Base-by-base conservation (phyloP, 352 stramenopile genomes). In the Pythium aristosporum region DNA sequence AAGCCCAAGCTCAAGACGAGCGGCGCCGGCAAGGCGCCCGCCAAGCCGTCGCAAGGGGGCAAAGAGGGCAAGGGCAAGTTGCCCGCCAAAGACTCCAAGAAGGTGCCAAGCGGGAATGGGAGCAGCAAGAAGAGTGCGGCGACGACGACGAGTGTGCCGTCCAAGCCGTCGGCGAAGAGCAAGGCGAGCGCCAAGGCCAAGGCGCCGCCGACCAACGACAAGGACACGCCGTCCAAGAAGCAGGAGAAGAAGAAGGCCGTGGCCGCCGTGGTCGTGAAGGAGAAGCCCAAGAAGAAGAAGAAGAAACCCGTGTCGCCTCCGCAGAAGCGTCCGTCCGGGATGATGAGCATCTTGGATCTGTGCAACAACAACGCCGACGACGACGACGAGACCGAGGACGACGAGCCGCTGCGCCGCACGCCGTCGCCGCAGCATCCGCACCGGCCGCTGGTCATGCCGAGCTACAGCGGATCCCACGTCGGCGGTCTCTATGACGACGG, bases 311-410 rank as follows among this genome's bases (percentile, higher is more conserved):
- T 61, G 39, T 20, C 39, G 18, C 20, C 39, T 21, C 43, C 64
- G 7, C 63, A 46, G 16, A 46, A 63, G 36, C 68, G 54, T 39
- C 56, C 52, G 0, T 60, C 73, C 9, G 80, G 87, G 37, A 93
- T 93, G 85, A 68, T 93, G 51, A 93, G 85, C 47, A 78, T 93
- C 42, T 70, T 91, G 49, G 85, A 93, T 63, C 70, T 93, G 25
- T 91, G 82, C 57, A 88, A 82, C 62, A 81, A 86, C 18, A 43
- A 76, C 5, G 61, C 65, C 25, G 56, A 88, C 39, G 63, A 78
- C 18, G 67, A 66, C 37, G 56, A 52, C 20, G 64, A 73, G 15
- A 55, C 58, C 7, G 65, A 63, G 28, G 73, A 78, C 50, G 60
- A 70, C 15, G 73, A 76, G 44, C 52, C 65, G 42, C 73, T 63